Conservation (phyloP, 768 basidiomycete genomes). For the Clitopilus hobsonii region DNA sequence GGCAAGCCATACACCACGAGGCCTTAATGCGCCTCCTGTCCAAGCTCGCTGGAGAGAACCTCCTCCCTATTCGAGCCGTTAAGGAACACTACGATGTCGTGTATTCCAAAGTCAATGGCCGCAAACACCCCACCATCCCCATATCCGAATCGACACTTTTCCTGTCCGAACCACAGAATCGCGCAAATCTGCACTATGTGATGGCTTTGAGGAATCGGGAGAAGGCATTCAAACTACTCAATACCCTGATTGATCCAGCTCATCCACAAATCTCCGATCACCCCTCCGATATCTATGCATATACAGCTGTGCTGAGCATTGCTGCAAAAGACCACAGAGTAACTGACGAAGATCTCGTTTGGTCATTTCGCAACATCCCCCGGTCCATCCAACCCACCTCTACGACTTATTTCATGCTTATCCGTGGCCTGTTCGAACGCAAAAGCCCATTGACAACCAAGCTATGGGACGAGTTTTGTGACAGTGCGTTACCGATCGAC, state of each 20-base stretch:
- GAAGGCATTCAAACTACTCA: neutral
- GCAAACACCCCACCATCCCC: neutral
- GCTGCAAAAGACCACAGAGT: constrained; percentile 33
- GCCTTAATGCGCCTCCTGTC: too few relatives aligned
- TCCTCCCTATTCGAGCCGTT: too few relatives aligned
- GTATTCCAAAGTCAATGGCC: neutral
- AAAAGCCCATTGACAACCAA: constrained; percentile 34
- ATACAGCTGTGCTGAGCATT: constrained; percentile 42
- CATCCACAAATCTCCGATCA: constrained; percentile 13
- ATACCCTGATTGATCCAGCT: neutral
- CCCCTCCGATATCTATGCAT: constrained; percentile 39
- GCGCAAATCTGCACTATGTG: neutral
- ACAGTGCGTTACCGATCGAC: constrained; percentile 35
- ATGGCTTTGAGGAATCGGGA: neutral
- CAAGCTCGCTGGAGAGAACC: too few relatives aligned
- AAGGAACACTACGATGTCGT: too few relatives aligned
- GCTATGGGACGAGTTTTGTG: constrained; percentile 38
- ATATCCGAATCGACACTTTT: neutral
- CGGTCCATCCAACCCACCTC: constrained; percentile 32
- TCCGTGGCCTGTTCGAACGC: constrained; percentile 48
- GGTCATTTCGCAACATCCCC: constrained; percentile 1
- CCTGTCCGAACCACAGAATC: neutral
- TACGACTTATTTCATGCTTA: constrained; percentile 48
- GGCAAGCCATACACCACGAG: too few relatives aligned
- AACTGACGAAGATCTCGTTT: constrained; percentile 5